Evolutionary conservation across 192 early-diverging fungal species (phyloP), one percentile per base, ranked within the genome.

Genomic region (Backusella australiensis): DNA sequence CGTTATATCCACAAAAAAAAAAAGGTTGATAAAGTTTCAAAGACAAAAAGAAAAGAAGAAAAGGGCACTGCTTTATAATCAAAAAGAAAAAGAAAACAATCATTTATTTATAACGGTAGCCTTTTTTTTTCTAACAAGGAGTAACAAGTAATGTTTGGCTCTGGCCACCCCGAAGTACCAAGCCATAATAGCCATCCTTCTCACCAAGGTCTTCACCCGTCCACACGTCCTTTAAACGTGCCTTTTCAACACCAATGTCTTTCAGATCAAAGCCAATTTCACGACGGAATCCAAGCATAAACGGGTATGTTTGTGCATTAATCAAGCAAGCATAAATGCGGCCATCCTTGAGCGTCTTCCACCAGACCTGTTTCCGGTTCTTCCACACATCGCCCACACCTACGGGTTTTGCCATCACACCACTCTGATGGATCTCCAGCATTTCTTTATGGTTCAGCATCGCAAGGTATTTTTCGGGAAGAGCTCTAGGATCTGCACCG

Each of bases 321-420:
- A 80, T 76, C 4, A 80, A 49, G 2, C 79, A 75, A 71, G 72
- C 74, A 36, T 69, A 71, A 19, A 73, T 73, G 0, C 75, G 52
- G 14, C 79, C 79, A 56, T 80, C 71, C 11, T 53, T 23, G 3
- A 80, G 34, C 6, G 1, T 49, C 46, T 80, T 80, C 79, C 79
- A 80, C 79, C 79, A 80, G 26, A 80, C 66, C 59, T 80, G 79
- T 21, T 73, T 71, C 41, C 75, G 70, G 19, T 80, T 80, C 36
- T 49, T 67, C 70, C 75, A 72, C 0, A 74, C 74, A 69, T 75
- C 59, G 0, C 75, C 79, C 15, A 39, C 46, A 5, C 63, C 69
- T 21, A 80, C 46, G 21, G 79, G 79, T 4, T 72, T 44, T 1
- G 79, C 79, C 75, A 80, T 76, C 9, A 76, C 67, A 23, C 79